A percentile compares a stretch with the other conserved stretches of the same genome.
These are phyloP conservation scores for Gaertneriomyces sp. DNA, from an alignment of 192 early-diverging fungal species.

Conservation along the genomic window DNA sequence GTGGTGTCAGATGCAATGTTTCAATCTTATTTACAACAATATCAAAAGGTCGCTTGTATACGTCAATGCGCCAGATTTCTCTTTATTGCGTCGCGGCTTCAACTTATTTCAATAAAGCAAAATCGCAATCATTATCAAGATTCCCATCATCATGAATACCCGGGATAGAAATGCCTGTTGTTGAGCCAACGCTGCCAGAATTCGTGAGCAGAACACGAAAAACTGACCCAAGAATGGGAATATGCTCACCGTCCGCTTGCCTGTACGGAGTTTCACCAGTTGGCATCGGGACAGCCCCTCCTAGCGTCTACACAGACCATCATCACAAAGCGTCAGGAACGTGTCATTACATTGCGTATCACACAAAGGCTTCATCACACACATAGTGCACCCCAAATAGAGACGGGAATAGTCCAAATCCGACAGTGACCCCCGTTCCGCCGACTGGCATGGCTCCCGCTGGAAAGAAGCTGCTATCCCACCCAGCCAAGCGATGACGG, in stretches of 20 bases:
- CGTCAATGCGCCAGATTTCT: too few species aligned
- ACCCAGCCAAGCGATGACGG: slow-evolving; percentile 1
- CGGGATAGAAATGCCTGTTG: slow-evolving; percentile 80
- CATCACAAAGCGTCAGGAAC: too few species aligned
- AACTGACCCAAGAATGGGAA: background rate
- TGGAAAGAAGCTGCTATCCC: slow-evolving; percentile 20
- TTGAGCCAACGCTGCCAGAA: slow-evolving; percentile 36
- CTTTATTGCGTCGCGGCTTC: too few species aligned
- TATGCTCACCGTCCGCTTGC: background rate
- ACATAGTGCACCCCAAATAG: slow-evolving; percentile 59
- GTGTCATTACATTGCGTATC: too few species aligned
- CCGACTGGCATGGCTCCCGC: slow-evolving; percentile 28
- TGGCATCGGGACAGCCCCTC: too few species aligned
- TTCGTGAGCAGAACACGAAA: slow-evolving; percentile 27
- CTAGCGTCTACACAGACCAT: too few species aligned
- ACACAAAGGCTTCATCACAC: background rate
- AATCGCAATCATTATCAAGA: slow-evolving; percentile 73
- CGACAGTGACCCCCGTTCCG: slow-evolving; percentile 52
- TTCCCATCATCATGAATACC: slow-evolving; percentile 76
- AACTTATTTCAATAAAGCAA: slow-evolving; percentile 55
- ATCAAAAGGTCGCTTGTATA: too few species aligned
- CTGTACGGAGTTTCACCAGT: background rate
- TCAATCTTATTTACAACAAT: too few species aligned
- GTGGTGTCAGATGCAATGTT: too few species aligned
- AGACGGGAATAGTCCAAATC: slow-evolving; percentile 67